A percentile compares a stretch with the other conserved stretches of the same genome.
Conservation (phyloP, 768 basidiomycete genomes). For the Sistotremastrum niveocremeum region DNA sequence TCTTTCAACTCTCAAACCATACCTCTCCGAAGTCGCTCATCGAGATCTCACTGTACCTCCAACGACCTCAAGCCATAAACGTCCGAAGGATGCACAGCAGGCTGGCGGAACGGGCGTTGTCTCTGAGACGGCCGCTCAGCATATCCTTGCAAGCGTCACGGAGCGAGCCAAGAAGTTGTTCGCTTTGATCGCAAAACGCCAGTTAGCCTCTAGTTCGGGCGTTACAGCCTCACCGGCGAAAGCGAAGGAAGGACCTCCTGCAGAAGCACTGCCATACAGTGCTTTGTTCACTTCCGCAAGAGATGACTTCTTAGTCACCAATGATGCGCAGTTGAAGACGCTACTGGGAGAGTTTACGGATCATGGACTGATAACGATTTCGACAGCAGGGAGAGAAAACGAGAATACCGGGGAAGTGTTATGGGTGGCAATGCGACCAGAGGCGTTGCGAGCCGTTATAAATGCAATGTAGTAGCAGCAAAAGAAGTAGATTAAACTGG, state of each 20-base stretch:
- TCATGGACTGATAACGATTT: constrained; percentile 55
- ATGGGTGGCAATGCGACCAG: constrained; percentile 82
- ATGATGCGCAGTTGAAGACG: constrained; percentile 70
- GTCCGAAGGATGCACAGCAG: constrained; percentile 18
- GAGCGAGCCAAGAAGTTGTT: constrained; percentile 80
- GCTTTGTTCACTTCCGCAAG: constrained; percentile 60
- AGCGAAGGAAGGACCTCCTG: constrained; percentile 25
- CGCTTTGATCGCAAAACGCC: constrained; percentile 48
- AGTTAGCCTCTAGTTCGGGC: constrained; percentile 33
- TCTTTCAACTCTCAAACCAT: constrained; percentile 70
- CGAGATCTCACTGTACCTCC: constrained; percentile 37
- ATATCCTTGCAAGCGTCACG: constrained; percentile 79
- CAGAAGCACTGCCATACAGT: constrained; percentile 50
- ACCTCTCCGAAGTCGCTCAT: constrained; percentile 70
- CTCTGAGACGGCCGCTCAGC: constrained; percentile 65
- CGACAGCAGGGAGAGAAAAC: constrained; percentile 23
- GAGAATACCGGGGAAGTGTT: constrained; percentile 43
- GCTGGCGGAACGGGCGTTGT: constrained; percentile 28
- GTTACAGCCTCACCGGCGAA: constrained; percentile 1
- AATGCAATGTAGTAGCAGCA: too few species aligned
- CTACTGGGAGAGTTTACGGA: constrained; percentile 85
- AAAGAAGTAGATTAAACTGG: too few species aligned
- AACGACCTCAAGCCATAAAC: constrained; percentile 12
- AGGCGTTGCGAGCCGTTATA: constrained; percentile 30
- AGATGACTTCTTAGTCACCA: constrained; percentile 80